phyloP scores from a whole-genome alignment of 2,329 filamentous ascomycete species.

The Coleophoma cylindrospora region DNA sequence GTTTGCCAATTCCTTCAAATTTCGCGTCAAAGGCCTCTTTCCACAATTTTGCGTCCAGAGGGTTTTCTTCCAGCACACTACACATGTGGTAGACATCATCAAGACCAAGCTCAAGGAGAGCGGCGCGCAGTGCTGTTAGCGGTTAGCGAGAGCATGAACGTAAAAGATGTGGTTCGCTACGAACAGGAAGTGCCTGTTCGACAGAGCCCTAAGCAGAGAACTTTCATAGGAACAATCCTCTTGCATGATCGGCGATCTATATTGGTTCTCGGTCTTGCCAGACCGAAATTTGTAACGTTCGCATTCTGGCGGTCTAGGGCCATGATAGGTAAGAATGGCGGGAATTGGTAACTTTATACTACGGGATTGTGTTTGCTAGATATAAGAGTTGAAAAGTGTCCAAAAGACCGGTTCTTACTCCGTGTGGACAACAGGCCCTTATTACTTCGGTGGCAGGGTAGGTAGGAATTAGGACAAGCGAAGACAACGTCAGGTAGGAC shows the following conservation, averaged over 20 bases:
- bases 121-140: conserved; percentile 1
- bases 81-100: conserved; percentile 15
- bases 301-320: neutral
- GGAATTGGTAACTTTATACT: neutral
- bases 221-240: conserved; percentile 20
- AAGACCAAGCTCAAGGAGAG: conserved; percentile 6
- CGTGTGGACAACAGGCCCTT: neutral
- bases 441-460: neutral
- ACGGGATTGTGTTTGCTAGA: neutral
- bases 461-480: neutral
- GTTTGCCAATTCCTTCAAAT: conserved; percentile 19
- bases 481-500: neutral
- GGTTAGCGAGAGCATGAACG: neutral
- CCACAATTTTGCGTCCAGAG: conserved; percentile 27
- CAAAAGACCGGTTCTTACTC: neutral
- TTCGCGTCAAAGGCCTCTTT: conserved; percentile 28
- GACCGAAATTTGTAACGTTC: neutral
- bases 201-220: conserved; percentile 28
- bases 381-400: neutral
- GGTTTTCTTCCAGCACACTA: conserved; percentile 27
- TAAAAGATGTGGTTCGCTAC: neutral
- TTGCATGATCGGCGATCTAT: conserved; percentile 4
- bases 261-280: neutral
- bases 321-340: neutral
- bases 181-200: conserved; percentile 23